A percentile compares a stretch with the other conserved stretches of the same genome.
Evolutionary conservation across 129 eudicot species (phyloP).

Genomic region (Artemisia tridentata): DNA sequence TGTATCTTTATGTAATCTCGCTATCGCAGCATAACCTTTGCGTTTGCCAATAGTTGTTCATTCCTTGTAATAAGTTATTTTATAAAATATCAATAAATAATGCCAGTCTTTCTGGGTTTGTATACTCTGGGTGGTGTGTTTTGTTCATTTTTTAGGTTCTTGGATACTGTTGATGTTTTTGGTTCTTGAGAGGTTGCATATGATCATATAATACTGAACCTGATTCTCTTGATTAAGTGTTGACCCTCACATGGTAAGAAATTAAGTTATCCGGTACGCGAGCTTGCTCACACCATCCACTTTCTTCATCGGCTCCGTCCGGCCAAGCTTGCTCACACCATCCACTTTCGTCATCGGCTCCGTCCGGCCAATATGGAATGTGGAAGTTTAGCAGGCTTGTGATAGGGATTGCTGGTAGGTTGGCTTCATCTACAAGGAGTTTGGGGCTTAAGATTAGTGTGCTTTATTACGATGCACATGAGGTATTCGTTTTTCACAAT

Average conservation of each 20-base stretch:
- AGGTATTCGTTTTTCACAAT: constrained; percentile 35
- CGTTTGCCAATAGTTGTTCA: constrained; percentile 15
- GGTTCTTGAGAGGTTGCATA: neutral
- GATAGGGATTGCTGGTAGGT: constrained; percentile 83
- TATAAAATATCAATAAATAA: constrained; percentile 19
- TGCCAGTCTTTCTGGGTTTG: constrained; percentile 5
- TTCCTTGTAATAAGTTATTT: constrained; percentile 24
- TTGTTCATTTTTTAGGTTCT: neutral
- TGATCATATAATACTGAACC: neutral
- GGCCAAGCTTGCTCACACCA: constrained; percentile 82
- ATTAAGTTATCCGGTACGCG: constrained; percentile 41
- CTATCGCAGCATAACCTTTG: constrained; percentile 22
- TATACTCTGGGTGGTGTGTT: neutral
- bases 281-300: constrained; percentile 69
- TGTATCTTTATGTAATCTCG: constrained; percentile 14
- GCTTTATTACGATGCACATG: constrained; percentile 70
- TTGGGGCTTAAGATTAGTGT: constrained; percentile 90
- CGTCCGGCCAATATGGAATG: constrained; percentile 94
- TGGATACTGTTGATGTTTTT: neutral
- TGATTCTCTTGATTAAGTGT: neutral
- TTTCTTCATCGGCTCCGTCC: constrained; percentile 89
- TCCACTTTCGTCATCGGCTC: constrained; percentile 84
- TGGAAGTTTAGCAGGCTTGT: constrained; percentile 81
- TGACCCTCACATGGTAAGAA: neutral
- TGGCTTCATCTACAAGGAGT: constrained; percentile 83